Percentiles rank a stretch among this genome's conserved stretches.
Conservation (phyloP, 148 eudicot genomes). For the Polygonum aviculare region DNA sequence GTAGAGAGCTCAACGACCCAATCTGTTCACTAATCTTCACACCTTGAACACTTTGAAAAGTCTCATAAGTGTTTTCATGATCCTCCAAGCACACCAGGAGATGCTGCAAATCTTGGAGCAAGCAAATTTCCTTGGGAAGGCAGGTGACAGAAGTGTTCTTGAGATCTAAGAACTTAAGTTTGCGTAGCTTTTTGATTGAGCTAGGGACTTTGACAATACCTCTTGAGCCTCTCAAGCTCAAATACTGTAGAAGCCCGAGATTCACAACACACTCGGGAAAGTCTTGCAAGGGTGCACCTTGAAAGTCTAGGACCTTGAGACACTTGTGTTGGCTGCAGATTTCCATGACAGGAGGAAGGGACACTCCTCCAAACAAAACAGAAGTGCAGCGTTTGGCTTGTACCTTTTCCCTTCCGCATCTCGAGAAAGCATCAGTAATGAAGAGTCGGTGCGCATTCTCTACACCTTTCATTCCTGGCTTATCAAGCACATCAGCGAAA, state of each 20-base stretch:
- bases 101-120: constrained; percentile 1
- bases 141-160: constrained; percentile 11
- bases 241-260: constrained; percentile 12
- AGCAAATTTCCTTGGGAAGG: constrained; percentile 10
- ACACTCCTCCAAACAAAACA: neutral
- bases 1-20: constrained; percentile 1
- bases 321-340: neutral
- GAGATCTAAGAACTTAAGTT: constrained; percentile 20
- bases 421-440: neutral
- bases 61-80: too few relatives aligned
- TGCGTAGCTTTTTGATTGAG: constrained; percentile 12
- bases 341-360: neutral
- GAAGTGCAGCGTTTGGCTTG: neutral
- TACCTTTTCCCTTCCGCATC: neutral
- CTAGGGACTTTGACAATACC: neutral
- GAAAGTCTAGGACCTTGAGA: constrained; percentile 22
- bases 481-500: neutral
- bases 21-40: neutral
- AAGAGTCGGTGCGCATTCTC: neutral
- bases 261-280: constrained; percentile 14
- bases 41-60: neutral
- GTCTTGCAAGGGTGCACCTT: neutral
- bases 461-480: neutral
- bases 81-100: neutral
- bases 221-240: constrained; percentile 16